Evolutionary conservation across 2,329 filamentous ascomycete genomes (phyloP).

Genomic region (Exophiala sp.): DNA sequence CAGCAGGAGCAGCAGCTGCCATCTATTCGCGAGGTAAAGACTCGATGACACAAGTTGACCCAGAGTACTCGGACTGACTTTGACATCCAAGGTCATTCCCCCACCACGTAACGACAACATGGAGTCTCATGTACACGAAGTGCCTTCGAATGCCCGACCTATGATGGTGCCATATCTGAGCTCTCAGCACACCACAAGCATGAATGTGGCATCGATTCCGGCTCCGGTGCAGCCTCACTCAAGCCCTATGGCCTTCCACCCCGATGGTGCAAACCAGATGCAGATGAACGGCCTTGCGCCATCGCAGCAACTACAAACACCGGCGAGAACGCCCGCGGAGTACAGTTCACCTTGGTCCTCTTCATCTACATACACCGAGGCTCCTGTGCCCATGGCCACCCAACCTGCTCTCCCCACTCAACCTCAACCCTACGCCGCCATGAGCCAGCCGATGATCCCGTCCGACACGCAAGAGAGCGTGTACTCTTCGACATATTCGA

Average conservation of each 20-base stretch:
- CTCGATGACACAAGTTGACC: not conserved
- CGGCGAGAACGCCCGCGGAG: slow-evolving; percentile 14
- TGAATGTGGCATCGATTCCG: slow-evolving; percentile 12
- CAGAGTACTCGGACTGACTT: slow-evolving; percentile 4
- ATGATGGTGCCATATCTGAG: slow-evolving; percentile 20
- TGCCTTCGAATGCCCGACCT: slow-evolving; percentile 9
- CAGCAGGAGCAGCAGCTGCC: slow-evolving; percentile 19
- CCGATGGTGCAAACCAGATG: slow-evolving; percentile 11
- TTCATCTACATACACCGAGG: slow-evolving; percentile 15
- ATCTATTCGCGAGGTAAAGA: slow-evolving; percentile 19
- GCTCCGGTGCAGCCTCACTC: slow-evolving; percentile 12
- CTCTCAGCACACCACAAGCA: slow-evolving; percentile 16
- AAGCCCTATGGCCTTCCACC: slow-evolving; percentile 11
- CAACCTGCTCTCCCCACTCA: slow-evolving; percentile 11
- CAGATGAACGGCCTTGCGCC: slow-evolving; percentile 13
- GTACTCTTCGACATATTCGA: slow-evolving; percentile 15
- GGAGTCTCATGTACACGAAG: slow-evolving; percentile 8
- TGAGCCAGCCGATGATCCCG: slow-evolving; percentile 16
- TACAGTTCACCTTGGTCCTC: slow-evolving; percentile 19
- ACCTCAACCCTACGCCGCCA: slow-evolving; percentile 4
- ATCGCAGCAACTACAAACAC: slow-evolving; percentile 11
- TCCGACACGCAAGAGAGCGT: slow-evolving; percentile 16
- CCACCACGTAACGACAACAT: slow-evolving; percentile 13
- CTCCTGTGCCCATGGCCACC: slow-evolving; percentile 11
- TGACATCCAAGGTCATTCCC: slow-evolving; percentile 11